A percentile compares a stretch with the other conserved stretches of the same genome.
These are phyloP conservation scores for Pelargonium myrrhifolium DNA, from an alignment of 441 rosid species.

Conservation along the genomic window DNA sequence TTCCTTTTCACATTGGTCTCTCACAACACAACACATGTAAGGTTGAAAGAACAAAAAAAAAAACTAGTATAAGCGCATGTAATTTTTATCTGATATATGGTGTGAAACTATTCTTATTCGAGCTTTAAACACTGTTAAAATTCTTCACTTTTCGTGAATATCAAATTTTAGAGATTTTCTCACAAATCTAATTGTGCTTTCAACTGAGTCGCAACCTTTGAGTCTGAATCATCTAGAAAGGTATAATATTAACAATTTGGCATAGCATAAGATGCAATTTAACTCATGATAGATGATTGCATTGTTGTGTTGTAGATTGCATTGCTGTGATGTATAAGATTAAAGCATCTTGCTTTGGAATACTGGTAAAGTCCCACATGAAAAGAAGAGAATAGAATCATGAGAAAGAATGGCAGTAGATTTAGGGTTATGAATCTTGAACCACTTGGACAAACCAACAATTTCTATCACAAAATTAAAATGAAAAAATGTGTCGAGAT, in stretches of 20 bases:
- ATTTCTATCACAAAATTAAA: neutral
- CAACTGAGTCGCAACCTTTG: no score
- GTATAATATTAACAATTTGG: neutral
- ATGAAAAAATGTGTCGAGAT: no score
- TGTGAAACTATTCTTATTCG: no score
- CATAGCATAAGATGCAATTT: neutral
- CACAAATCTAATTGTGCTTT: no score
- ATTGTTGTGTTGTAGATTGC: neutral
- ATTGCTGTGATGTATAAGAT: conserved; percentile 21
- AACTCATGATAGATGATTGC: neutral
- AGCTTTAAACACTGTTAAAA: no score
- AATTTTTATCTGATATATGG: no score
- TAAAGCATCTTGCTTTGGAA: conserved; percentile 28
- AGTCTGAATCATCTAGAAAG: no score
- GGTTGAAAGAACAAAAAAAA: neutral
- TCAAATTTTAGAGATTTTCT: no score
- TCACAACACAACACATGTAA: no score
- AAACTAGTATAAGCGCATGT: no score
- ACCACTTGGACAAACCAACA: neutral
- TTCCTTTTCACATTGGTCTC: no score
- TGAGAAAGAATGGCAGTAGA: conserved; percentile 31
- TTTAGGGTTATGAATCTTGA: conserved; percentile 18
- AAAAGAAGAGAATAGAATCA: conserved; percentile 59
- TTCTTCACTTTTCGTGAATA: no score
- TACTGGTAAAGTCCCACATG: conserved; percentile 35